Conservation (phyloP, 2,329 filamentous ascomycete genomes). For the Orbilia quercus region DNA sequence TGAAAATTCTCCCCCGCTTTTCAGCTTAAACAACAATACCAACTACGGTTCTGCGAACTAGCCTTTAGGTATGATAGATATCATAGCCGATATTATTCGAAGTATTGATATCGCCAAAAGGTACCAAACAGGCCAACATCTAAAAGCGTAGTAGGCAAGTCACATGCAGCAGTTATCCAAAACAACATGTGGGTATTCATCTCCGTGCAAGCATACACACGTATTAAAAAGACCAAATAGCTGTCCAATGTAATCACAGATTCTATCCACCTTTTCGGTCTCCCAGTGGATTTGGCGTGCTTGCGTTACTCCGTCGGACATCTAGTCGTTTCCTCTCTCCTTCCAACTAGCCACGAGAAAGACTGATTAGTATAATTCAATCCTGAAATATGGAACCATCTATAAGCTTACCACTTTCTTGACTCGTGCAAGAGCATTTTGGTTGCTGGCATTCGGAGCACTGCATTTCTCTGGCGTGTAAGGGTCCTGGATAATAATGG, state of each 20-base stretch:
- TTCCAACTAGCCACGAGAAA: conserved; percentile 35
- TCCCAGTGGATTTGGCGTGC: conserved; percentile 46
- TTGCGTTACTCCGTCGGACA: conserved; percentile 38
- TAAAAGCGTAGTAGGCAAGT: too few species aligned
- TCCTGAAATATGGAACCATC: background rate
- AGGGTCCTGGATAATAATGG: conserved; percentile 59
- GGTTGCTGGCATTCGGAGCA: conserved; percentile 50
- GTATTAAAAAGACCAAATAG: background rate
- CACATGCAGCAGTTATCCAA: background rate
- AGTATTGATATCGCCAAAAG: too few species aligned
- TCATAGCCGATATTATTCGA: too few species aligned
- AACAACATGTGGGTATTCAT: conserved; percentile 1
- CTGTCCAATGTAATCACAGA: too few species aligned
- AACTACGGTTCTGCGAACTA: background rate
- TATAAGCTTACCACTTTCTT: conserved; percentile 60
- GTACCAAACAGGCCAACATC: too few species aligned
- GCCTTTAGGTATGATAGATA: background rate
- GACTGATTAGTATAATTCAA: background rate
- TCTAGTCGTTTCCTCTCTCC: conserved; percentile 43
- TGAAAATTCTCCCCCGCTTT: too few species aligned
- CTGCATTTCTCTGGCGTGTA: conserved; percentile 56
- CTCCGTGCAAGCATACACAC: background rate
- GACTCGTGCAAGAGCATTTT: conserved; percentile 58
- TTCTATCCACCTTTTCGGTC: conserved; percentile 51
- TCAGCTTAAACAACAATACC: too few species aligned